phyloP scores from a whole-genome alignment of 2,329 filamentous ascomycete species.

The Colletotrichum sp. region DNA sequence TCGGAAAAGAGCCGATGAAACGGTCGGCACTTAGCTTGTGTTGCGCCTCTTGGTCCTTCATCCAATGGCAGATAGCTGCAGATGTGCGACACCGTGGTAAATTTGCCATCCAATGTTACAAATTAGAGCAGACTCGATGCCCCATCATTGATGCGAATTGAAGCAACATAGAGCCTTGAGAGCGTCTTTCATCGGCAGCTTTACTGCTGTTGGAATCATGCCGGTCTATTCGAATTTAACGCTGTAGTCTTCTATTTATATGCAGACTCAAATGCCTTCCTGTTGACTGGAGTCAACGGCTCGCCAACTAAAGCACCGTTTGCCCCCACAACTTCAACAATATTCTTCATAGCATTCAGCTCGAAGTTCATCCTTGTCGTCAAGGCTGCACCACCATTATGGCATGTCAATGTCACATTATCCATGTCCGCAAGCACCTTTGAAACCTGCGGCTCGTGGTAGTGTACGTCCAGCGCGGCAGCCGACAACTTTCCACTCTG shows the following conservation, averaged over 20 bases:
- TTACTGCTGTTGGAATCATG: rapidly evolving
- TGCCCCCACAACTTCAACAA: constrained; percentile 30
- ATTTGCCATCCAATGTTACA: neutral
- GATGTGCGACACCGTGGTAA: rapidly evolving
- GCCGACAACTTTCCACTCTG: constrained; percentile 48
- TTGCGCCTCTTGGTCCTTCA: rapidly evolving
- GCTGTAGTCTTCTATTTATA: neutral
- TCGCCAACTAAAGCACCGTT: constrained; percentile 21
- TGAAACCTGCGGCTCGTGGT: constrained; percentile 54
- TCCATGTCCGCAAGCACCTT: constrained; percentile 40
- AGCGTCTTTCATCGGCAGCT: neutral
- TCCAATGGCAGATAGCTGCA: rapidly evolving
- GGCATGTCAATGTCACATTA: constrained; percentile 42
- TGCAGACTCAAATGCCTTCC: neutral
- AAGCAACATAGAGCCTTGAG: rapidly evolving
- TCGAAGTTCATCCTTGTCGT: constrained; percentile 46
- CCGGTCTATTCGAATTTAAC: neutral
- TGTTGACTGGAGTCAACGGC: constrained; percentile 26
- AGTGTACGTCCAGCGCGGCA: constrained; percentile 60
- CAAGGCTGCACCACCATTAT: constrained; percentile 41
- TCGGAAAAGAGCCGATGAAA: neutral
- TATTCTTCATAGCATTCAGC: constrained; percentile 40
- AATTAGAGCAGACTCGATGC: neutral
- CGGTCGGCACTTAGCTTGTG: neutral
- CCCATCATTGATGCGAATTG: rapidly evolving